Evolutionary conservation across 148 eudicot species (phyloP), one percentile per base, ranked within the genome.

Genomic region (Cornus florida): DNA sequence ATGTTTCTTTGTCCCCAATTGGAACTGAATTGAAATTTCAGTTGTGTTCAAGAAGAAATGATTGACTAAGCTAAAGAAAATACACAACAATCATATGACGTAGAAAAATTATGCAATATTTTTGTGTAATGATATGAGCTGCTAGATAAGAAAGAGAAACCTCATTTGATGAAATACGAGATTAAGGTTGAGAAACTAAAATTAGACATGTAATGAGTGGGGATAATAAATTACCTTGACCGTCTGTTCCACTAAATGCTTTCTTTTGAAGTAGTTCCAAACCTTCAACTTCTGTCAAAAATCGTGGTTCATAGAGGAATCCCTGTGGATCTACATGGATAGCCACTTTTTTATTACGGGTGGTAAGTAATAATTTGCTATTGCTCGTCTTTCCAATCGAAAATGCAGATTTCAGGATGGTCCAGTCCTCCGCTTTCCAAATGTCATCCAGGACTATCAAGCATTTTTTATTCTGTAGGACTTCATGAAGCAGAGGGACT

Each of bases 381-480:
- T 79, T 75, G 28, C 28, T 28, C 6, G 31, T 59, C 12, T 10
- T n/a, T 1, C 4, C 38, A 1, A 28, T 69, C 31, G 70, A 73
- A 20, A 83, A 83, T 50, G 71, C 80, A 57, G 53, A 32, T n/a
- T 31, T 23, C 32, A 83, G 43, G 13, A 35, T 0, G 2, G 19
- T 41, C 86, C 86, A 83, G 46, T 10, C 74, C 17, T 28, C 33
- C n/a, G 7, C 17, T 0, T 23, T 23, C 83, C 79, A 75, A 12
- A 81, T 67, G 48, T 81, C 83, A 64, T 81, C 83, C 6, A 81
- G 79, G 39, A 83, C 68, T 10, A 83, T 75, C 75, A 83, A 48
- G 43, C 72, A 83, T 24, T 73, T 76, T 8, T 60, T 76, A 1
- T 72, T 1, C 43, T 48, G n/a, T 16, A 56, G 50, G 67, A 64